These are phyloP conservation scores for Termitomyces sp. DNA, from an alignment of 768 basidiomycete genomes.

Conservation along the genomic window DNA sequence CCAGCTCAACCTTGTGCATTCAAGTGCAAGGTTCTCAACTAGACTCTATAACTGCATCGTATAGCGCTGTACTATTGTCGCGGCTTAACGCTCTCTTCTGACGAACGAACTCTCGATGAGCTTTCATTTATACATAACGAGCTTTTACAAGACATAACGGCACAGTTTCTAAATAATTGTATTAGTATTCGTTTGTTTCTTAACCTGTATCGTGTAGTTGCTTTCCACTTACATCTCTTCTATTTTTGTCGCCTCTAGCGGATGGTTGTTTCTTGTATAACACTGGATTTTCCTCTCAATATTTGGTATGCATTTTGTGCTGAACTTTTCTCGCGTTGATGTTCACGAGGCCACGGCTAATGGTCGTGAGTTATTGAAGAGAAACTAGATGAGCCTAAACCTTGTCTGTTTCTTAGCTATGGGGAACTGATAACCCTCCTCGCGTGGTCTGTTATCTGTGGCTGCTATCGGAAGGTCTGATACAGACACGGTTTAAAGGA, in stretches of 20 bases:
- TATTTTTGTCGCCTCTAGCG: not conserved
- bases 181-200: not conserved
- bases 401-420: too few relatives aligned
- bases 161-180: not conserved
- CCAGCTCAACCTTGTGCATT: not conserved
- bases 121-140: not conserved
- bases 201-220: not conserved
- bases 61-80: not conserved
- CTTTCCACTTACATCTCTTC: not conserved
- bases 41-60: too few relatives aligned
- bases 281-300: not conserved
- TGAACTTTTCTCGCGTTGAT: not conserved
- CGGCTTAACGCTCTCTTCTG: not conserved
- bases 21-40: not conserved
- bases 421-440: not conserved
- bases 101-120: not conserved
- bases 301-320: not conserved
- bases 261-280: not conserved
- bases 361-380: not conserved
- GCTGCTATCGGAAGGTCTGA: not conserved
- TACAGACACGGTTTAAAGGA: not conserved
- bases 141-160: not conserved
- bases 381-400: not conserved
- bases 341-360: not conserved
- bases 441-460: not conserved